Percentiles rank a stretch among this genome's conserved stretches.
phyloP scores from a whole-genome alignment of 352 stramenopile species.

The Albugo laibachii region DNA sequence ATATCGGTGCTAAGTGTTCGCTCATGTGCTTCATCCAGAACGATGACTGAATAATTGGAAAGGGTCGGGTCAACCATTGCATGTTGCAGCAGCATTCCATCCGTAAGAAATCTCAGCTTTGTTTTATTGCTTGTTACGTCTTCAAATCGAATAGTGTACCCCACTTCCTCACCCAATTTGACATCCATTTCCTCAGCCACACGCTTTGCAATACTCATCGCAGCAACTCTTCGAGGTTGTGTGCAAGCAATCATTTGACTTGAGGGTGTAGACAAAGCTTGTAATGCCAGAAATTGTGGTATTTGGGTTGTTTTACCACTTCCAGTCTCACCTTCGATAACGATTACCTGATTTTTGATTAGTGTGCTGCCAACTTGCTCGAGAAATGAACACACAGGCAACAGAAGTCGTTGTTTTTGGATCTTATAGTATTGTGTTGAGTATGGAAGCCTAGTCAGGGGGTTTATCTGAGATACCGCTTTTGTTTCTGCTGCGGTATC shows the following conservation, averaged over 20 bases:
- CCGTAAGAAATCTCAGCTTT: conserved; percentile 98
- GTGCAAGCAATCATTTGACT: conserved; percentile 87
- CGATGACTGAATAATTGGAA: conserved; percentile 94
- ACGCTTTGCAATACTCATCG: conserved; percentile 97
- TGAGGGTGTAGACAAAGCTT: conserved; percentile 2
- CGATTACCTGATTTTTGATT: conserved; percentile 34
- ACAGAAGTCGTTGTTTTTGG: conserved; percentile 71
- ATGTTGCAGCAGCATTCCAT: conserved; percentile 98
- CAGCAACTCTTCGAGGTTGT: conserved; percentile 92
- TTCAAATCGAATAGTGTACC: conserved; percentile 99
- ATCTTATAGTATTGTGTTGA: conserved; percentile 79
- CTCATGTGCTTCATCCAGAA: conserved; percentile 99
- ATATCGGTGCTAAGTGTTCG: conserved; percentile 97
- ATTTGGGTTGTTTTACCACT: conserved; percentile 99
- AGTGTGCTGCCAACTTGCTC: conserved; percentile 8
- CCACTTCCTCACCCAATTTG: conserved; percentile 93
- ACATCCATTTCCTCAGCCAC: conserved; percentile 98
- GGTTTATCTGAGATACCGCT: conserved; percentile 39
- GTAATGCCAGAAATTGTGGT: conserved; percentile 87
- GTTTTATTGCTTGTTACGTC: conserved; percentile 97
- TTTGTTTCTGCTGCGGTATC: too few relatives aligned
- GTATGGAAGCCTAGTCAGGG: conserved; percentile 79
- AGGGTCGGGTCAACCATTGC: conserved; percentile 96
- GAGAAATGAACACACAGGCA: conserved; percentile 20
- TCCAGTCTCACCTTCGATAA: conserved; percentile 84